phyloP scores from a whole-genome alignment of 306 rosid species.

The Pterocarpus macrocarpus region DNA sequence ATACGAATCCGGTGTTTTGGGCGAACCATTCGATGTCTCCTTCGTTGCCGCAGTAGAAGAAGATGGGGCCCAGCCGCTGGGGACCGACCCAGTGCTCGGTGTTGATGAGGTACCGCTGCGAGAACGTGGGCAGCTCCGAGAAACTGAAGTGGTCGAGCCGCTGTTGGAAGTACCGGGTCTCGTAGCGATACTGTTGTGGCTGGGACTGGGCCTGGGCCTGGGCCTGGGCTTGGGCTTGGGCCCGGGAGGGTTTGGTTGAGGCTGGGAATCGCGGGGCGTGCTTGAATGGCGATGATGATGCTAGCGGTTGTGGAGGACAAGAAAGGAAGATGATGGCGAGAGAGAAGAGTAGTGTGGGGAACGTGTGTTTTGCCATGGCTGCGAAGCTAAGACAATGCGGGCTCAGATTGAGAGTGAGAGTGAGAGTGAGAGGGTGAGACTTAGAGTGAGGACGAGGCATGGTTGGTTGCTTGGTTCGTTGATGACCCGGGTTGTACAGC shows the following conservation, averaged over 20 bases:
- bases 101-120: conserved; percentile 84
- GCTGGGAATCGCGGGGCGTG: conserved; percentile 60
- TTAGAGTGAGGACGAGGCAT: background rate
- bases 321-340: conserved; percentile 4
- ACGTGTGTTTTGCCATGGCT: conserved; percentile 45
- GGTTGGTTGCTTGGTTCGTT: no score
- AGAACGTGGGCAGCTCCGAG: conserved; percentile 59
- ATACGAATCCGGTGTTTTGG: conserved; percentile 77
- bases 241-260: background rate
- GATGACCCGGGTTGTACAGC: no score
- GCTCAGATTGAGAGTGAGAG: background rate
- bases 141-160: conserved; percentile 89
- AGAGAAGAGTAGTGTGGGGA: background rate
- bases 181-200: conserved; percentile 52
- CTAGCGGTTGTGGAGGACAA: conserved; percentile 40
- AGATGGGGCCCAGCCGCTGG: conserved; percentile 69
- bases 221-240: background rate
- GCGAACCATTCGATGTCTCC: conserved; percentile 95
- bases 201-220: background rate
- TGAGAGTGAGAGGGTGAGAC: background rate
- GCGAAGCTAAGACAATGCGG: background rate
- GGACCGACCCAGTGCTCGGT: conserved; percentile 74
- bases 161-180: conserved; percentile 73
- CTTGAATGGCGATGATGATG: conserved; percentile 36
- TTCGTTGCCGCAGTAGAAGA: conserved; percentile 93